Conservation (phyloP, 345 rosid species). For the Aegle marmelos region DNA sequence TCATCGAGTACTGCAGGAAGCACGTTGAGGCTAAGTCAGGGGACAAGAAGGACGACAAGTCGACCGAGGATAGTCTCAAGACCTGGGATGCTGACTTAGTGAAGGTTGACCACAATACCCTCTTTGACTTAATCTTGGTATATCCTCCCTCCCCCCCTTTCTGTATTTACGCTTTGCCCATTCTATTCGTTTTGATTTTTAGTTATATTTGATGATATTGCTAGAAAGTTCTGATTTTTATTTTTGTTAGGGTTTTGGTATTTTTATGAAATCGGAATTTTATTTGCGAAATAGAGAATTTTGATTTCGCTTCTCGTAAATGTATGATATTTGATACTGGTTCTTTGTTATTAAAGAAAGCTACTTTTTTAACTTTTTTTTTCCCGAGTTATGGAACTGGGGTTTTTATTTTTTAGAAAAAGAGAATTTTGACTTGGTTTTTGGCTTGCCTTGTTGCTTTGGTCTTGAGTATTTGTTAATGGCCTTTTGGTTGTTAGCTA, state of each 20-base stretch:
- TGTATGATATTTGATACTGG: not conserved
- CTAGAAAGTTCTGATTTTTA: not conserved
- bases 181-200: too few species aligned
- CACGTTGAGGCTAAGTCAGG: conserved; percentile 36
- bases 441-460: not conserved
- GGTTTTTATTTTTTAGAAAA: not conserved
- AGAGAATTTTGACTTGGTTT: not conserved
- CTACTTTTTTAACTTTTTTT: not conserved
- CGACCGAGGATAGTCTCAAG: conserved; percentile 27
- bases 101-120: conserved; percentile 47
- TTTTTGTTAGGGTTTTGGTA: not conserved
- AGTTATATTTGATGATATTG: not conserved
- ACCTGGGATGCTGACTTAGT: conserved; percentile 51
- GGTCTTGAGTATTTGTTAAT: not conserved
- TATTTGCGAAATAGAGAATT: not conserved
- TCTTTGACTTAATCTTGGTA: conserved; percentile 61
- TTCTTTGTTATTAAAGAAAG: not conserved
- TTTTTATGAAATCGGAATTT: not conserved
- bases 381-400: too few species aligned
- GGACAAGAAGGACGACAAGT: conserved; percentile 4
- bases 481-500: not conserved
- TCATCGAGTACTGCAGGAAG: conserved; percentile 55
- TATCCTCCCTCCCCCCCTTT: not conserved
- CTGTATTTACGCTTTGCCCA: not conserved
- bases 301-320: not conserved